phyloP scores from a whole-genome alignment of 371 early-diverging fungal species.

The Actinomucor elegans region DNA sequence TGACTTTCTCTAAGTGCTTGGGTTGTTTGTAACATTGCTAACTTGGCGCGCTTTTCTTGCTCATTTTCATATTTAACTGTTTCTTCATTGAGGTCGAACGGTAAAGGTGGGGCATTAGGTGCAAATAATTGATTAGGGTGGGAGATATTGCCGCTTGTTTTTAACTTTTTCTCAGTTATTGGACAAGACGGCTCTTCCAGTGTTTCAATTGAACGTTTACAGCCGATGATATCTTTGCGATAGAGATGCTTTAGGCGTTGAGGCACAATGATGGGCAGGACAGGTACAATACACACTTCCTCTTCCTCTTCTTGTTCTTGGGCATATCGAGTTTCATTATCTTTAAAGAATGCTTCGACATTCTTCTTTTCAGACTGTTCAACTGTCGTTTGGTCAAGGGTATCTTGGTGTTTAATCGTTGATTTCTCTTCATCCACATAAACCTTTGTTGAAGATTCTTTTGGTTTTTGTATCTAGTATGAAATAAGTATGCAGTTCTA shows the following conservation, averaged over 20 bases:
- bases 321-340: constrained; percentile 26
- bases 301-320: constrained; percentile 9
- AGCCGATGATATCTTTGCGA: background rate
- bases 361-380: background rate
- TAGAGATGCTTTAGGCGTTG: constrained; percentile 5
- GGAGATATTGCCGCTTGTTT: background rate
- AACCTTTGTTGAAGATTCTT: background rate
- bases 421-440: constrained; percentile 2
- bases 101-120: constrained; percentile 9
- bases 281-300: constrained; percentile 19
- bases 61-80: constrained; percentile 9
- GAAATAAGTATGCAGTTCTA: background rate
- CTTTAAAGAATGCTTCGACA: constrained; percentile 24
- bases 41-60: constrained; percentile 22
- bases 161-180: background rate
- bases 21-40: constrained; percentile 23
- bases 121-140: background rate
- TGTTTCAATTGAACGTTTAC: background rate
- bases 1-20: constrained; percentile 52
- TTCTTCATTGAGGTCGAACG: constrained; percentile 2
- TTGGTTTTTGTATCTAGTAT: background rate
- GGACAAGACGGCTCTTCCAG: background rate
- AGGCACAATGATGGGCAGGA: constrained; percentile 37
- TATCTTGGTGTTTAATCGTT: background rate
- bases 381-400: background rate